Evolutionary conservation across 2,329 filamentous ascomycete species (phyloP), one percentile per base, ranked within the genome.

Genomic region (Aureobasidium uvarum): DNA sequence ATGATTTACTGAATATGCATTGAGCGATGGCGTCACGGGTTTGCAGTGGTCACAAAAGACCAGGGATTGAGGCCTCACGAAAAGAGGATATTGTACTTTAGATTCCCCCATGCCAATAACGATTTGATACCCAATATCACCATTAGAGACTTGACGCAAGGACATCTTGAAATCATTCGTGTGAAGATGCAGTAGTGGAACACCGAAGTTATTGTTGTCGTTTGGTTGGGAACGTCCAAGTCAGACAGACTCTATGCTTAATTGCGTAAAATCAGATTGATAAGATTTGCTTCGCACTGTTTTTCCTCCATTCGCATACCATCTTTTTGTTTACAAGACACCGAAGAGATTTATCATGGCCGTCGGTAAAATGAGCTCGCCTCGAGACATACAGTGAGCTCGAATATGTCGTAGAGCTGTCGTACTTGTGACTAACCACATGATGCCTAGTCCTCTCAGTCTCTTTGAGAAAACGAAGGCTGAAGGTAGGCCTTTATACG

Each of bases 381-480:
- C 60, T 31, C 46, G 60, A 6, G 48, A 54, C 10, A 38, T 63
- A 20, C 33, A 63, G 48, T 63, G 48, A 54, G 60, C 31, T 1
- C 18, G 13, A 25, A 11, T 14, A 41, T 28, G 13, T 41, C 14
- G 23, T 28, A 2, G 13, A 45, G 10, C n/a, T n/a, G 18, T 51
- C 45, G 23, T 25, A 8, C 36, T 23, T 20, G 7, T 52, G 31
- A 23, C 43, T 65, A 13, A 65, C 41, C 41, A 28, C 33, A 16
- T n/a, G 5, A 4, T 52, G n/a, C 25, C 70, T 45, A 68, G 67
- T 56, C 67, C 66, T 41, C 48, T 66, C 16, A 59, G 83, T 69
- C 78, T 88, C 58, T 88, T 88, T 69, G 82, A 86, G 69, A 72
- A 80, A 48, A 81, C 83, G 5, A 82, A 79, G 71, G 76, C 76